These are phyloP conservation scores for Artemisia annua DNA, from an alignment of 129 eudicot genomes.

Conservation along the genomic window DNA sequence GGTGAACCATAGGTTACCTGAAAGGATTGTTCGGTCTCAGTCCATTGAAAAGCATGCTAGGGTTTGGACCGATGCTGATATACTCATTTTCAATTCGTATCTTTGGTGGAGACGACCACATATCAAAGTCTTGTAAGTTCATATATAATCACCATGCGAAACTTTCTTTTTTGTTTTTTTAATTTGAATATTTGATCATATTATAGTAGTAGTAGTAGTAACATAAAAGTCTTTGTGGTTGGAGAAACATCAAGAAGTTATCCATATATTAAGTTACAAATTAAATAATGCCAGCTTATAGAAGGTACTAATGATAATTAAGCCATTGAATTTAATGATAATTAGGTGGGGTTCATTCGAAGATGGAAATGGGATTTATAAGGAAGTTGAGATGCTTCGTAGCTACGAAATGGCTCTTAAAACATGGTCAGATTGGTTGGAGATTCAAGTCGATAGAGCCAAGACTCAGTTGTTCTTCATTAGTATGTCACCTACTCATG, in stretches of 20 bases:
- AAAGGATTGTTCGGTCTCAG: constrained; percentile 60
- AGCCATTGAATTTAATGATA: constrained; percentile 12
- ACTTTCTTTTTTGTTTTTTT: too few relatives aligned
- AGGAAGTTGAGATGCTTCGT: constrained; percentile 54
- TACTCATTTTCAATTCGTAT: constrained; percentile 60
- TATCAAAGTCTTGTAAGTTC: constrained; percentile 65
- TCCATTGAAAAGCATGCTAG: constrained; percentile 66
- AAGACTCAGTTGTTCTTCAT: constrained; percentile 62
- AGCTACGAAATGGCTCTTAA: constrained; percentile 66
- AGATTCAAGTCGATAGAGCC: constrained; percentile 55
- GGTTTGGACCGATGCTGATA: constrained; percentile 65
- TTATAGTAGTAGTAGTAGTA: background rate
- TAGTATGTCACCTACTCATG: constrained; percentile 89
- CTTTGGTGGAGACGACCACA: constrained; percentile 70
- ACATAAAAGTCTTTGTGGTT: constrained; percentile 16
- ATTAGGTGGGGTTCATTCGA: constrained; percentile 77
- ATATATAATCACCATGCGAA: background rate
- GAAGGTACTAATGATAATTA: background rate
- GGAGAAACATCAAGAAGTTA: too few relatives aligned
- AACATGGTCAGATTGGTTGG: constrained; percentile 86
- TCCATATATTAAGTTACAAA: too few relatives aligned
- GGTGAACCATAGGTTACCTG: constrained; percentile 49
- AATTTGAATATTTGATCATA: too few relatives aligned
- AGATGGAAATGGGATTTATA: constrained; percentile 41
- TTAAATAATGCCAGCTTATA: too few relatives aligned